These are phyloP conservation scores for Paecilomyces niveus DNA, from an alignment of 2,329 filamentous ascomycete species.

Conservation along the genomic window DNA sequence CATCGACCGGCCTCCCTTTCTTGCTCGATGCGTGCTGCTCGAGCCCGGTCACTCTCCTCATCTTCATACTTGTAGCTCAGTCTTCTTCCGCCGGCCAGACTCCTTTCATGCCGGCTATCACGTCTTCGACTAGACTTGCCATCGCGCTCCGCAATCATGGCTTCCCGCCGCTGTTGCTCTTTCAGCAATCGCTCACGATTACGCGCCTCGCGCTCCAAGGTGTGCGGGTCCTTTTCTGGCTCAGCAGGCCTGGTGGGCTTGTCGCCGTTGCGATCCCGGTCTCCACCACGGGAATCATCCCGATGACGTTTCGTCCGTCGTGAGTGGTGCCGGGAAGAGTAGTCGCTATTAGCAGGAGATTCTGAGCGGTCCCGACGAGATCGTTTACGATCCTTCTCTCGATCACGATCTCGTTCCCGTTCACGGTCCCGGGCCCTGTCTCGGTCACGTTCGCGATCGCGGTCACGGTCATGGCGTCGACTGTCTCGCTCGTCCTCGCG, in stretches of 20 bases:
- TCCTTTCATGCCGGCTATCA: slow-evolving; percentile 26
- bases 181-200: slow-evolving; percentile 55
- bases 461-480: slow-evolving; percentile 11
- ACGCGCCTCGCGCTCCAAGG: slow-evolving; percentile 65
- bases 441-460: slow-evolving; percentile 11
- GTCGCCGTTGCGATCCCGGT: slow-evolving; percentile 18
- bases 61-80: slow-evolving; percentile 46
- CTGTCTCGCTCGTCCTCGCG: slow-evolving; percentile 22
- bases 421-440: slow-evolving; percentile 25
- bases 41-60: slow-evolving; percentile 31
- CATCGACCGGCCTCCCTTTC: slow-evolving; percentile 32
- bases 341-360: slow-evolving; percentile 24
- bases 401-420: slow-evolving; percentile 15
- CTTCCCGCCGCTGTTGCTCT: slow-evolving; percentile 60
- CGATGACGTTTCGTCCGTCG: slow-evolving; percentile 28
- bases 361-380: slow-evolving; percentile 35
- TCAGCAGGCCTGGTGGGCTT: slow-evolving; percentile 12
- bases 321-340: slow-evolving; percentile 25
- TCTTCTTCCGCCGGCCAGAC: slow-evolving; percentile 26
- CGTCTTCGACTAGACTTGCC: slow-evolving; percentile 25
- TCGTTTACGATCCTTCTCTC: slow-evolving; percentile 27
- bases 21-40: slow-evolving; percentile 28
- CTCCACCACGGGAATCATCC: slow-evolving; percentile 11
- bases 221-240: slow-evolving; percentile 58
- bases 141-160: slow-evolving; percentile 25